Evolutionary conservation across 306 rosid species (phyloP).

Genomic region (Prunus mira): DNA sequence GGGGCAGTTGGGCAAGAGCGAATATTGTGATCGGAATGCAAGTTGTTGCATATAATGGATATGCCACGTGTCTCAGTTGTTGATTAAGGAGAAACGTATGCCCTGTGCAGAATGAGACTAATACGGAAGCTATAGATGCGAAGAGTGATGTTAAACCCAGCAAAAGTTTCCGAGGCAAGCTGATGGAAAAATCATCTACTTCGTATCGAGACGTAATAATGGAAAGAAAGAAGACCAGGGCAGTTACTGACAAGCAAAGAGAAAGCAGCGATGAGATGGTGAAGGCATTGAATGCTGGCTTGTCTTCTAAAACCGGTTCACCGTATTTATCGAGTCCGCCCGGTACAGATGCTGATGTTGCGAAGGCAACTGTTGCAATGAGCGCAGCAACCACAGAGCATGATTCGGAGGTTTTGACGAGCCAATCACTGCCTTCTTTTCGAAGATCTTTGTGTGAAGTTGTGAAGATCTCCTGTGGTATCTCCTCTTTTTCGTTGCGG

Average conservation of each 20-base stretch:
- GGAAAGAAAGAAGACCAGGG: slow-evolving; percentile 35
- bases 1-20: slow-evolving; percentile 43
- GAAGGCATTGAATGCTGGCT: slow-evolving; percentile 21
- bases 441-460: slow-evolving; percentile 25
- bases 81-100: slow-evolving; percentile 32
- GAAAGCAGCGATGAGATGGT: slow-evolving; percentile 21
- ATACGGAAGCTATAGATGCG: slow-evolving; percentile 41
- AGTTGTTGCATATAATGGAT: slow-evolving; percentile 39
- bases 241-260: slow-evolving; percentile 31
- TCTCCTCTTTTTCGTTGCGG: slow-evolving; percentile 25
- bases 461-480: slow-evolving; percentile 39
- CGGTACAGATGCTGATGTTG: slow-evolving; percentile 36
- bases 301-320: slow-evolving; percentile 5
- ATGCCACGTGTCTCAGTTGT: slow-evolving; percentile 23
- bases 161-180: slow-evolving; percentile 38
- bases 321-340: no score
- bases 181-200: slow-evolving; percentile 32
- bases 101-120: slow-evolving; percentile 45
- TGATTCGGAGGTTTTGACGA: slow-evolving; percentile 43
- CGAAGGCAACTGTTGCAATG: slow-evolving; percentile 52
- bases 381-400: slow-evolving; percentile 65
- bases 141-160: slow-evolving; percentile 42
- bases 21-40: slow-evolving; percentile 40
- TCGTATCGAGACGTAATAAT: slow-evolving; percentile 44
- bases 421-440: slow-evolving; percentile 41